Evolutionary conservation across 1,139 yeast genomes (phyloP).

Genomic region (Kodamaea fungicola): DNA sequence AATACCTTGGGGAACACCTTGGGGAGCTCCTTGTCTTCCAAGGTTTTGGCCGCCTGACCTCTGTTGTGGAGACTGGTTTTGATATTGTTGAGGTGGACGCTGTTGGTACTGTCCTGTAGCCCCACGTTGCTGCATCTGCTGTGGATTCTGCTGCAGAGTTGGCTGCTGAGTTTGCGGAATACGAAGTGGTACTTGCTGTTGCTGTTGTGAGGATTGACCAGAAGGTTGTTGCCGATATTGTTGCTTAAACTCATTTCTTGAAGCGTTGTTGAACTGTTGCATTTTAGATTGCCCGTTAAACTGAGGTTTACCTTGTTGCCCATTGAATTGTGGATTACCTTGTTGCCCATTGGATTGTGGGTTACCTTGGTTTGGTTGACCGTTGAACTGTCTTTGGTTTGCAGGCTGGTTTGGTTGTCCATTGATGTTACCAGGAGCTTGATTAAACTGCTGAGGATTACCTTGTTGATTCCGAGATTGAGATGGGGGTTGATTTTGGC

Average conservation of each 20-base stretch:
- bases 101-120: no score
- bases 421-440: no score
- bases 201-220: constrained; percentile 8
- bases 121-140: not conserved
- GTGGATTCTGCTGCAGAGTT: constrained; percentile 5
- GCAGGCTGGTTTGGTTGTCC: no score
- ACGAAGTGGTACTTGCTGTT: not conserved
- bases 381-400: no score
- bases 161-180: constrained; percentile 6
- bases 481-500: constrained; percentile 1
- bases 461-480: constrained; percentile 8
- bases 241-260: not conserved
- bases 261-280: no score
- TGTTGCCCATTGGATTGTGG: no score
- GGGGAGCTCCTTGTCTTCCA: not conserved
- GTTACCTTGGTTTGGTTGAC: no score
- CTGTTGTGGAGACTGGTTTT: not conserved
- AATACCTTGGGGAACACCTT: constrained; percentile 1
- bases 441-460: constrained; percentile 3
- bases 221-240: constrained; percentile 6
- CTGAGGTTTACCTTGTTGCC: no score
- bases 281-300: no score
- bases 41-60: constrained; percentile 1
- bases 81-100: not conserved
- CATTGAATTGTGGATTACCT: no score